Conservation (phyloP, 257 asterid genomes). For the Scutellaria minor region DNA sequence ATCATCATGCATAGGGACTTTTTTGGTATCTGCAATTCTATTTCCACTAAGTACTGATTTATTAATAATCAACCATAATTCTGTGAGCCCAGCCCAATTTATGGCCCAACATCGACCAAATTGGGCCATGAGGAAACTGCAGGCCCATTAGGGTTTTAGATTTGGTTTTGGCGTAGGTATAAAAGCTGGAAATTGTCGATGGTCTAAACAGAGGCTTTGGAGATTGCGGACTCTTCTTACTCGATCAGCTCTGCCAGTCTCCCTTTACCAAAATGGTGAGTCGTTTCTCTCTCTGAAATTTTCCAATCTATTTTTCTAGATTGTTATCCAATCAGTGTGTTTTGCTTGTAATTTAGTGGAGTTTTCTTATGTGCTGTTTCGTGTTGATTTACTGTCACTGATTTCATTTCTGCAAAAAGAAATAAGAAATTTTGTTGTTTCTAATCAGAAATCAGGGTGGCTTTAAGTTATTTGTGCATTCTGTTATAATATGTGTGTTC, state of each 20-base stretch:
- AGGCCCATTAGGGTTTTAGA: conserved; percentile 32
- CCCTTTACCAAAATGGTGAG: conserved; percentile 34
- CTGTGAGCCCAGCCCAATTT: background rate
- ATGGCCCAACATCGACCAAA: background rate
- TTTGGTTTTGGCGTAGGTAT: conserved; percentile 14
- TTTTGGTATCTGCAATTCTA: too few relatives aligned
- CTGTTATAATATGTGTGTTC: background rate
- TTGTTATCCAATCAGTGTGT: background rate
- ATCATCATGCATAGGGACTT: too few relatives aligned
- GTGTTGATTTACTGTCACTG: background rate
- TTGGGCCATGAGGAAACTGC: background rate
- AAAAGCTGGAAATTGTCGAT: background rate
- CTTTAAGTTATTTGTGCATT: background rate
- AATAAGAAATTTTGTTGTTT: too few relatives aligned
- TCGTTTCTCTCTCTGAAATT: background rate
- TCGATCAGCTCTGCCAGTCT: conserved; percentile 17
- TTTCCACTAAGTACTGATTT: too few relatives aligned
- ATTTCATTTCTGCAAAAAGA: background rate
- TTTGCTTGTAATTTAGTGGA: background rate
- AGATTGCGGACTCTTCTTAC: conserved; percentile 13
- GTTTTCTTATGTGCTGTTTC: background rate
- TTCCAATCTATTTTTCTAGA: background rate
- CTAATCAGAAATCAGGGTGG: background rate
- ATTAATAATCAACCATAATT: too few relatives aligned
- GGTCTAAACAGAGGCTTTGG: background rate